Evolutionary conservation across 2,329 filamentous ascomycete species (phyloP), one percentile per base, ranked within the genome.

Genomic region (Beauveria brongniartii): DNA sequence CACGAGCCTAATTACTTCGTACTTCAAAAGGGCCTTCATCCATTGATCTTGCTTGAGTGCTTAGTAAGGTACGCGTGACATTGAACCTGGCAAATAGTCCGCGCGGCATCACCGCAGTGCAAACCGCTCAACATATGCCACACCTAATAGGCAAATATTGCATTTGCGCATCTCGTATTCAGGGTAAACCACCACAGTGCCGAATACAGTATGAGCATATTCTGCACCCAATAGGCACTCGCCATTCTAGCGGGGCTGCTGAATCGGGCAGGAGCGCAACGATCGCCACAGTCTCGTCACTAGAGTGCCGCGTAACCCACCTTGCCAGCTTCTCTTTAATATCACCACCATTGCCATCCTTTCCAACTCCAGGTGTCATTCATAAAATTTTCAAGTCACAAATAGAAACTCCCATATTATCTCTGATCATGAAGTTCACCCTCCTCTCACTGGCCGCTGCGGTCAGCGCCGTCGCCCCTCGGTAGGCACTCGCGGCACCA

Each of bases 181-280:
- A 52, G 37, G n/a, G 37, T 44, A 52, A 12, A n/a, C 30, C 22
- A 18, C 1, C 52, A 59, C 57, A 26, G 57, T 53, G 57, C 50
- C 12, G 9, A 46, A 40, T 20, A 54, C 50, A 53, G 48, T 59
- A 40, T 30, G 48, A 20, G 16, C 4, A 24, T 1, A 10, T 9
- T n/a, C 2, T 20, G 9, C n/a, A 16, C 5, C 57, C 18, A 54
- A 46, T 47, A 20, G 12, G 48, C 50, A 59, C 57, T 59, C 50
- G 20, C 28, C 40, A 59, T 59, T n/a, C 47, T 10, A 24, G n/a
- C 37, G 47, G 57, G 47, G 48, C 40, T 5, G 34, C 57, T 50
- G 10, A 40, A 59, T 59, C 53, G 48, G 57, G 57, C 57, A 59
- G 57, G 57, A 53, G 57, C 40, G 26, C 50, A 59, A 37, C 40